A percentile compares a stretch with the other conserved stretches of the same genome.
phyloP scores from a whole-genome alignment of 129 eudicot genomes.

The Helichrysum umbraculigerum region DNA sequence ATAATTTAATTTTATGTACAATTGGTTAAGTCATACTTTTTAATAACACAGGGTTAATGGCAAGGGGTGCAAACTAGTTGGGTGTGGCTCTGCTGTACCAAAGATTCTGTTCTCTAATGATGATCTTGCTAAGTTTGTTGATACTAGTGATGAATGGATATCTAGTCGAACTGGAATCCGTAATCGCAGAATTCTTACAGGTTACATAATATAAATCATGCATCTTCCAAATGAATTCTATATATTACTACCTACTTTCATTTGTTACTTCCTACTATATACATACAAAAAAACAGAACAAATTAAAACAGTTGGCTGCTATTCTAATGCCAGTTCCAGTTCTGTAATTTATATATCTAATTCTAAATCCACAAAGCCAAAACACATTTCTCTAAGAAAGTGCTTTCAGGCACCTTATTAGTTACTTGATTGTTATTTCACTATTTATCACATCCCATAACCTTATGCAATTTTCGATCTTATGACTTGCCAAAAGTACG shows the following conservation, averaged over 20 bases:
- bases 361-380: no score
- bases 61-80: conserved; percentile 80
- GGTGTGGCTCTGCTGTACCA: conserved; percentile 91
- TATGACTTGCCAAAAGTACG: no score
- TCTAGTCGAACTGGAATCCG: conserved; percentile 73
- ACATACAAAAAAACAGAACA: not conserved
- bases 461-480: no score
- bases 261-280: not conserved
- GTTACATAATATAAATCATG: conserved; percentile 27
- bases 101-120: conserved; percentile 60
- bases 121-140: conserved; percentile 70
- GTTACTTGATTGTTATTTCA: no score
- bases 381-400: no score
- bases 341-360: no score
- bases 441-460: no score
- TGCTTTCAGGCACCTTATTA: no score
- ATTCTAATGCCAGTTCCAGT: no score
- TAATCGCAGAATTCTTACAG: conserved; percentile 65
- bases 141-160: conserved; percentile 89
- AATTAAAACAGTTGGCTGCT: not conserved
- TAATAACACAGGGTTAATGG: conserved; percentile 37
- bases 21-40: no score
- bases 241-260: conserved; percentile 40
- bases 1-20: no score
- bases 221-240: not conserved